Conservation (phyloP, 2,329 filamentous ascomycete species). For the Cercospora sojina region DNA sequence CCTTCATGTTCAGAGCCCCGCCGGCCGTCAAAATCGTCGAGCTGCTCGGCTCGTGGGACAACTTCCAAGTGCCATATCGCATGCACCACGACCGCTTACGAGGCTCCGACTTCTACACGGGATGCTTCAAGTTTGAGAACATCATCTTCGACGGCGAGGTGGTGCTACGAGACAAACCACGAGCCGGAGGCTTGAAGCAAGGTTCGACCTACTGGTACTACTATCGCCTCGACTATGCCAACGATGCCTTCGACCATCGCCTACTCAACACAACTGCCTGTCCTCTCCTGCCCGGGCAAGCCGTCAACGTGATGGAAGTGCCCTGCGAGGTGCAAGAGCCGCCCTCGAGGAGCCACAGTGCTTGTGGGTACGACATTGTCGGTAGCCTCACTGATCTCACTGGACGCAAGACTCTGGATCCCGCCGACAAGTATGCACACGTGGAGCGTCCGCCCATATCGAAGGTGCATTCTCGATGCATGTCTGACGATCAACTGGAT, state of each 20-base stretch:
- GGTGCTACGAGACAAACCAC: constrained; percentile 53
- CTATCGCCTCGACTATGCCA: constrained; percentile 79
- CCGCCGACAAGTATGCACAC: constrained; percentile 30
- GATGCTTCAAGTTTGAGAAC: constrained; percentile 79
- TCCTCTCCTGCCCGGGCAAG: constrained; percentile 83
- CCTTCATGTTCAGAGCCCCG: constrained; percentile 40
- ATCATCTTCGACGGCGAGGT: constrained; percentile 77
- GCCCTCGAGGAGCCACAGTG: constrained; percentile 33
- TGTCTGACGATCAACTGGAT: constrained; percentile 35
- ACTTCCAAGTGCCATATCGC: constrained; percentile 74
- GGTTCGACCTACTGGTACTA: constrained; percentile 95
- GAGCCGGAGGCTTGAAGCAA: constrained; percentile 83
- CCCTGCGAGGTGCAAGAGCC: constrained; percentile 59
- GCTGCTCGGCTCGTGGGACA: constrained; percentile 92
- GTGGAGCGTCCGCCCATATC: constrained; percentile 35
- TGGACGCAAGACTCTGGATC: constrained; percentile 32
- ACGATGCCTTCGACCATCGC: constrained; percentile 71
- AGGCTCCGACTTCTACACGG: constrained; percentile 76
- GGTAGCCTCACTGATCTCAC: constrained; percentile 25
- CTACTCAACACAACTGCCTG: constrained; percentile 75
- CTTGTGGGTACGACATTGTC: constrained; percentile 30
- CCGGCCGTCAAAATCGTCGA: constrained; percentile 68
- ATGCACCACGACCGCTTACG: constrained; percentile 79
- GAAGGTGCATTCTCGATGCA: constrained; percentile 33
- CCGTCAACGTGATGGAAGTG: constrained; percentile 79